These are phyloP conservation scores for Voacanga thouarsii DNA, from an alignment of 257 asterid species.

Conservation along the genomic window DNA sequence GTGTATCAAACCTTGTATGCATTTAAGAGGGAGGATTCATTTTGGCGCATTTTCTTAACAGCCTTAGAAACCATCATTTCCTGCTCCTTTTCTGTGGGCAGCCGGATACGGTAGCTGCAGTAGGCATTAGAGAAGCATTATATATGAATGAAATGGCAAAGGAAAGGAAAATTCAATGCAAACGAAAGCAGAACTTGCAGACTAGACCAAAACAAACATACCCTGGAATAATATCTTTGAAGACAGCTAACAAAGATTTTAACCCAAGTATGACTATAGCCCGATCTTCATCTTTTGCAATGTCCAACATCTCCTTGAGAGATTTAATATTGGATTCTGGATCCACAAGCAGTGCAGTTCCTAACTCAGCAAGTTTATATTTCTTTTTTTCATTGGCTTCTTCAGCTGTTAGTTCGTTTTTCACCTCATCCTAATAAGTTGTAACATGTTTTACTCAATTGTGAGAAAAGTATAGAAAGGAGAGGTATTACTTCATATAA, in stretches of 20 bases:
- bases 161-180: background rate
- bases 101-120: conserved; percentile 86
- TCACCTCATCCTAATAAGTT: conserved; percentile 66
- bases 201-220: conserved; percentile 28
- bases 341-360: conserved; percentile 76
- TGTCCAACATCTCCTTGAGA: conserved; percentile 84
- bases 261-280: conserved; percentile 60
- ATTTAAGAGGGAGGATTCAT: conserved; percentile 75
- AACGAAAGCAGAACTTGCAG: conserved; percentile 16
- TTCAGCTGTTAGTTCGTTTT: conserved; percentile 71
- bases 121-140: conserved; percentile 19
- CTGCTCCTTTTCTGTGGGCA: conserved; percentile 91
- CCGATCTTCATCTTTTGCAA: conserved; percentile 61
- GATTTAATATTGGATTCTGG: conserved; percentile 82
- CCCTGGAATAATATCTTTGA: conserved; percentile 97
- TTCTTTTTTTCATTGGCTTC: conserved; percentile 70
- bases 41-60: conserved; percentile 71
- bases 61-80: conserved; percentile 91
- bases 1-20: conserved; percentile 69
- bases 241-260: conserved; percentile 89
- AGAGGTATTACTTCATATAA: background rate
- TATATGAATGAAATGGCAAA: conserved; percentile 12
- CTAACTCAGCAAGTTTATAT: conserved; percentile 85
- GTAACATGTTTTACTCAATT: background rate
- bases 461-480: background rate